Evolutionary conservation across 2,329 filamentous ascomycete genomes (phyloP).

Genomic region (Pseudocercospora fuligena): DNA sequence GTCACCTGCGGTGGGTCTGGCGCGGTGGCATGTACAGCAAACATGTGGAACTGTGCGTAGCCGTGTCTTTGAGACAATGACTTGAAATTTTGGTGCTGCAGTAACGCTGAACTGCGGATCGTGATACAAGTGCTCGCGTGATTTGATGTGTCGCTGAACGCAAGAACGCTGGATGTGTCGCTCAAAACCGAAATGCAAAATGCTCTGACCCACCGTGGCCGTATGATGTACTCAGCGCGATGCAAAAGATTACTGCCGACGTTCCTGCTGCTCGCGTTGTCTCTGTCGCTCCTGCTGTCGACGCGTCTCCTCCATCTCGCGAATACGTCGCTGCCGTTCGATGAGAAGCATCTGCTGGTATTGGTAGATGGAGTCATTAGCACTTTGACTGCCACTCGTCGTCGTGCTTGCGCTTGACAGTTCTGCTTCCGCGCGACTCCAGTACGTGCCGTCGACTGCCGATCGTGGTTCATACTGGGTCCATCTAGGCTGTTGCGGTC

Average conservation of each 20-base stretch:
- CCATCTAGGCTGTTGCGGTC: background rate
- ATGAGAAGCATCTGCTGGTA: conserved; percentile 25
- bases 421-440: background rate
- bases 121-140: background rate
- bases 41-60: conserved; percentile 5
- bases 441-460: background rate
- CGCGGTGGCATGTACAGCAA: background rate
- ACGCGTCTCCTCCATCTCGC: conserved; percentile 15
- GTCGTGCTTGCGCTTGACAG: background rate
- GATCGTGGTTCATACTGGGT: conserved; percentile 1
- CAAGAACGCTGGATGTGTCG: background rate
- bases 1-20: background rate
- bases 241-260: background rate
- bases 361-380: conserved; percentile 19
- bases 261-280: conserved; percentile 2
- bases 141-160: background rate
- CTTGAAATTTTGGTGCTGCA: background rate
- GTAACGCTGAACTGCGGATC: background rate
- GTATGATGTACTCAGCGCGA: background rate
- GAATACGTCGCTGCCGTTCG: conserved; percentile 22
- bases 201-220: background rate
- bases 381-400: background rate
- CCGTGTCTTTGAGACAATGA: background rate
- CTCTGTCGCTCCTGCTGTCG: background rate
- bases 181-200: background rate